Evolutionary conservation across 768 basidiomycete genomes (phyloP).

Genomic region (Lentinus tigrinus): DNA sequence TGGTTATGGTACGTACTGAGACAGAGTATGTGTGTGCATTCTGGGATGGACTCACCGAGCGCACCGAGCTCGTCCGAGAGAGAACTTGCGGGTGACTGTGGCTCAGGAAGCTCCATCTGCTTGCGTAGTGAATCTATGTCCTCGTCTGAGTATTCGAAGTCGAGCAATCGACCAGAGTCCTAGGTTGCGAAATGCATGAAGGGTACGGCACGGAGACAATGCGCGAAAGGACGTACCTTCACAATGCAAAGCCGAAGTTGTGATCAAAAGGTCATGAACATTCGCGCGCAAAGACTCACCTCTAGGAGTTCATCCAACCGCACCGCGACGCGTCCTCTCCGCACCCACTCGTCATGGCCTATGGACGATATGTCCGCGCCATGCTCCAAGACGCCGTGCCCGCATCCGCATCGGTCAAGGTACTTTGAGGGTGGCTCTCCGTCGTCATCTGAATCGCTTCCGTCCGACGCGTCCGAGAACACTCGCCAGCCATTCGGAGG

Average conservation of each 20-base stretch:
- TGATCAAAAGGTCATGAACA: background rate
- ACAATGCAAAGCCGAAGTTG: background rate
- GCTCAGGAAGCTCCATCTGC: slow-evolving; percentile 61
- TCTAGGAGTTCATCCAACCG: slow-evolving; percentile 81
- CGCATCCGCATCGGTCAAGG: slow-evolving; percentile 64
- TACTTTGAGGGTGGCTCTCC: slow-evolving; percentile 46
- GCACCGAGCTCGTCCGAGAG: slow-evolving; percentile 46
- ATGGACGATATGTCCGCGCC: slow-evolving; percentile 60
- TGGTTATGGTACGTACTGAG: background rate
- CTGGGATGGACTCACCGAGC: slow-evolving; percentile 41
- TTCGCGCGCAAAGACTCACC: slow-evolving; percentile 41
- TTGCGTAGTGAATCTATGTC: slow-evolving; percentile 67
- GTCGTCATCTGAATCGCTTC: slow-evolving; percentile 74
- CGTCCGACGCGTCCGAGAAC: slow-evolving; percentile 52
- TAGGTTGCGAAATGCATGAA: slow-evolving; percentile 32
- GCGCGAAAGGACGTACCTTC: background rate
- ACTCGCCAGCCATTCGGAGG: slow-evolving; percentile 56
- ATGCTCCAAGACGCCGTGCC: slow-evolving; percentile 63
- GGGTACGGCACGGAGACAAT: too few relatives aligned
- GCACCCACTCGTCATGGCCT: slow-evolving; percentile 62
- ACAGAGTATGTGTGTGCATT: background rate
- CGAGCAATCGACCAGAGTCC: slow-evolving; percentile 75
- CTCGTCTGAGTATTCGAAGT: slow-evolving; percentile 75
- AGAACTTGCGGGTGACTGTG: slow-evolving; percentile 49
- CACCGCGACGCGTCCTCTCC: slow-evolving; percentile 72